Evolutionary conservation across 2,329 filamentous ascomycete species (phyloP), one percentile per base, ranked within the genome.

Genomic region (Tolypocladium amazonense): DNA sequence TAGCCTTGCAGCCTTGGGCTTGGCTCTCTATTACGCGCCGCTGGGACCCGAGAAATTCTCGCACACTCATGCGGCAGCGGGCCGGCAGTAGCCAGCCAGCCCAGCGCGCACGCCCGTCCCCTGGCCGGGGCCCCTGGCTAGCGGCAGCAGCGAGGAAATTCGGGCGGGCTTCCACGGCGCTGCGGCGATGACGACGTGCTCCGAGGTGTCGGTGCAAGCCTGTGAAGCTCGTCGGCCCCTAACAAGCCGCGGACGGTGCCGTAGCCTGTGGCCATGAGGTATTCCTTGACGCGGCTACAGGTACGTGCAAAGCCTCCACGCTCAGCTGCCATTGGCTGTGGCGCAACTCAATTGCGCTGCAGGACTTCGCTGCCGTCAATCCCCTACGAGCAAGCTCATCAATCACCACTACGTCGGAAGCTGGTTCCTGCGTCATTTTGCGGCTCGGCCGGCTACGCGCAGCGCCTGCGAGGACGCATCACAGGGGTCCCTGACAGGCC

Each of bases 31-130:
- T n/a, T n/a, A 25, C 14, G 45, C 15, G 50, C 30, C 33, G 5
- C 30, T 7, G 25, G 18, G 43, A 25, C 14, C 41, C 58, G 59
- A 37, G 41, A 61, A 58, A 58, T 61, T 58, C 41, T 61, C 59
- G 59, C 37, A 7, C 25, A n/a, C 45, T 30, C 53, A 9, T 18
- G 54, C 35, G 12, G 50, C 9, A 35, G 27, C 27, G 47, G 47
- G 12, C 45, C 45, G 45, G 45, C 23, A 7, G 14, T 15, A 43
- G 14, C 9, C n/a, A 41, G 18, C 43, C n/a, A 41, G 39, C 39
- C 15, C 37, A 47, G 23, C 23, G 23, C 43, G 27, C 43, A 6
- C 23, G 1, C 39, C 18, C 39, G 15, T 23, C 45, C 45, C 45
- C 45, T 15, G n/a, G n/a, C n/a, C 20, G 7, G 7, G 7, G 9